phyloP scores from a whole-genome alignment of 1,139 yeast genomes.

The Blastobotrys raffinosifermentans region DNA sequence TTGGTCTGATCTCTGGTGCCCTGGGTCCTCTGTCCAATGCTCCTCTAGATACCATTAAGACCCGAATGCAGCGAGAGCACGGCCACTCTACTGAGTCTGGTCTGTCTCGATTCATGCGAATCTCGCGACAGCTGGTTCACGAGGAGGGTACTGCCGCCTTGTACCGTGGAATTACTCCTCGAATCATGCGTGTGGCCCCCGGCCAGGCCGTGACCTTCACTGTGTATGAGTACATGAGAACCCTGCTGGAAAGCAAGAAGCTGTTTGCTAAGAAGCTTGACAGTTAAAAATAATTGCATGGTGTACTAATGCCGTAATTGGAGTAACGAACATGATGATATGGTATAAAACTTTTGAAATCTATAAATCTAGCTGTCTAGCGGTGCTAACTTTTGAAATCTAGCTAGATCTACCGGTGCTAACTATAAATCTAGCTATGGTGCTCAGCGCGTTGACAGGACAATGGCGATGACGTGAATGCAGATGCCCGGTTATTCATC shows the following conservation, averaged over 20 bases:
- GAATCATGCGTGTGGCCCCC: slow-evolving; percentile 99
- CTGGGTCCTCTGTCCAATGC: slow-evolving; percentile 97
- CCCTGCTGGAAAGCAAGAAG: slow-evolving; percentile 50
- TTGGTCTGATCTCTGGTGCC: slow-evolving; percentile 92
- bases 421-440: too few species aligned
- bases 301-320: too few species aligned
- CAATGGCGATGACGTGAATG: too few species aligned
- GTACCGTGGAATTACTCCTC: slow-evolving; percentile 96
- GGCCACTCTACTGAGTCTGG: slow-evolving; percentile 66
- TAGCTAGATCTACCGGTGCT: too few species aligned
- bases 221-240: slow-evolving; percentile 85
- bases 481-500: too few species aligned
- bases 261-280: slow-evolving; percentile 18
- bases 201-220: slow-evolving; percentile 99
- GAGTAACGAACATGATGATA: too few species aligned
- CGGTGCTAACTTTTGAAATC: too few species aligned
- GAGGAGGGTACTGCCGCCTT: slow-evolving; percentile 87
- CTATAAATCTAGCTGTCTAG: too few species aligned
- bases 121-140: slow-evolving; percentile 72
- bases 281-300: neutral
- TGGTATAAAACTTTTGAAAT: too few species aligned
- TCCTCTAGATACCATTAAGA: slow-evolving; percentile 94
- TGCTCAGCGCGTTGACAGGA: too few species aligned
- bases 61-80: slow-evolving; percentile 90
- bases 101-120: slow-evolving; percentile 67